These are phyloP conservation scores for Trypanosoma caninum DNA, from an alignment of 208 protist species.

Conservation along the genomic window DNA sequence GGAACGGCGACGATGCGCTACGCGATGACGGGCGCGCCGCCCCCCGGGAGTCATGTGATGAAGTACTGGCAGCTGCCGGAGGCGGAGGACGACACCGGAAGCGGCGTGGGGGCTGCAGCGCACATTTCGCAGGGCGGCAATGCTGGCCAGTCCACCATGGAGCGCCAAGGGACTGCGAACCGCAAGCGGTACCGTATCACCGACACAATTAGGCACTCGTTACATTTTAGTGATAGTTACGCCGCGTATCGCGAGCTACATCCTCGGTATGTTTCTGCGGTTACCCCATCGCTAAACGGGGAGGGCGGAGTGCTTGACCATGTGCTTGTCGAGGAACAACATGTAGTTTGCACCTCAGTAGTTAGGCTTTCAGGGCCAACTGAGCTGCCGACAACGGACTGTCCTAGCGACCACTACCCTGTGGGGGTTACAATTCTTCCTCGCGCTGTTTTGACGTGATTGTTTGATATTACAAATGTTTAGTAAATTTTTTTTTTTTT, in stretches of 20 bases:
- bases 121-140: neutral
- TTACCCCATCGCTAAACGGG: conserved; percentile 67
- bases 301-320: conserved; percentile 88
- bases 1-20: conserved; percentile 47
- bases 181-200: conserved; percentile 16
- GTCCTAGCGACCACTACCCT: conserved; percentile 86
- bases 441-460: neutral
- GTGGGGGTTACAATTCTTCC: conserved; percentile 61
- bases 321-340: conserved; percentile 59
- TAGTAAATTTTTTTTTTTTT: no score
- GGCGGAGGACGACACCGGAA: neutral
- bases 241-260: conserved; percentile 58
- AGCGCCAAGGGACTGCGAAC: neutral
- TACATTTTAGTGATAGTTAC: conserved; percentile 63
- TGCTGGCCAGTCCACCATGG: neutral
- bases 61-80: conserved; percentile 31
- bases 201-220: conserved; percentile 27
- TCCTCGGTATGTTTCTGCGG: conserved; percentile 51
- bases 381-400: conserved; percentile 47
- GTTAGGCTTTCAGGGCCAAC: conserved; percentile 43
- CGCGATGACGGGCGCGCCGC: conserved; percentile 32
- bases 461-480: neutral
- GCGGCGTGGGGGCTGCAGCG: neutral
- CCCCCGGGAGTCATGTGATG: conserved; percentile 37
- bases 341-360: conserved; percentile 54